Evolutionary conservation across 1,284 basidiomycete species (phyloP).

Genomic region (Ustilago sp.): DNA sequence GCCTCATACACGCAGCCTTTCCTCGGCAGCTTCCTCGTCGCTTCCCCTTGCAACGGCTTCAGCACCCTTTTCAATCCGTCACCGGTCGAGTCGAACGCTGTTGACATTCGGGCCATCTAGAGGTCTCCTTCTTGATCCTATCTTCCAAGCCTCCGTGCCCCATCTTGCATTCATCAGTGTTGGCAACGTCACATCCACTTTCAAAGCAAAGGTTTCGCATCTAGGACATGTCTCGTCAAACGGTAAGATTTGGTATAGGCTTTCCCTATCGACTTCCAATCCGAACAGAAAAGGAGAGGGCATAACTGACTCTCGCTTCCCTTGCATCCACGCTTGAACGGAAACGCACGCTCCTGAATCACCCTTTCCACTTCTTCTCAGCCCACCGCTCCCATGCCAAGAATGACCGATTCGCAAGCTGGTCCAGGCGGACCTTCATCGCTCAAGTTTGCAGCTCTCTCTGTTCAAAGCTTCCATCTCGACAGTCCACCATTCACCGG

Average conservation of each 20-base stretch:
- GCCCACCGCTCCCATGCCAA: conserved; percentile 55
- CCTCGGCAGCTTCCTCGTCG: conserved; percentile 9
- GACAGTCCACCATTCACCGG: conserved; percentile 69
- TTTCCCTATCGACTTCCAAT: background rate
- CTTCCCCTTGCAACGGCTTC: background rate
- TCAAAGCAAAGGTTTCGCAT: background rate
- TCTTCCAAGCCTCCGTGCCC: background rate
- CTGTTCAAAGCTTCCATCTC: conserved; percentile 66
- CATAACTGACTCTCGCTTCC: conserved; percentile 13
- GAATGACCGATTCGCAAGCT: conserved; percentile 64
- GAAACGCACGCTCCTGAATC: conserved; percentile 3
- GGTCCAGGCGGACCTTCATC: conserved; percentile 59
- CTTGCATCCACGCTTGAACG: background rate
- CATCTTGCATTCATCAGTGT: background rate
- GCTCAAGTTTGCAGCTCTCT: conserved; percentile 65
- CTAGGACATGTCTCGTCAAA: conserved; percentile 25
- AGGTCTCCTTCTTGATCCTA: too few species aligned
- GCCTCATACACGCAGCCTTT: conserved; percentile 13
- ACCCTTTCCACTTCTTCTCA: conserved; percentile 4
- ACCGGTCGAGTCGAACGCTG: background rate
- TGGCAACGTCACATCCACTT: too few species aligned
- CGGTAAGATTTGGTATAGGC: conserved; percentile 5
- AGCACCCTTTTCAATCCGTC: background rate
- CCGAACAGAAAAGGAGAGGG: background rate
- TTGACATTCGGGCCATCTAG: background rate